These are phyloP conservation scores for Alternaria triticina DNA, from an alignment of 2,329 filamentous ascomycete species.

Conservation along the genomic window DNA sequence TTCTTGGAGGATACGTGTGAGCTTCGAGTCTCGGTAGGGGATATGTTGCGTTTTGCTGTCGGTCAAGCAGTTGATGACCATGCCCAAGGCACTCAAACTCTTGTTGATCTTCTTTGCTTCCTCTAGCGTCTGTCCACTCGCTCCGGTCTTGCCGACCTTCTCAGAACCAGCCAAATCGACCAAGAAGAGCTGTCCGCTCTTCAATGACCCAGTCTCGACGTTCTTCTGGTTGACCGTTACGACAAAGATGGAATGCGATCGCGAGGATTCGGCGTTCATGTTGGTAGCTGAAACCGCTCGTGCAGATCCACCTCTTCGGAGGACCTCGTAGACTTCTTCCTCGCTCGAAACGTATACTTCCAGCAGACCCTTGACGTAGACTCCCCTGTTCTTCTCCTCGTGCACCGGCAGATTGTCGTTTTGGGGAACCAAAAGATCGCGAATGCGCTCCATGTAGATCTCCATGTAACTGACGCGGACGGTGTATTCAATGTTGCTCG, in stretches of 20 bases:
- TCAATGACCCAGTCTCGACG: constrained; percentile 91
- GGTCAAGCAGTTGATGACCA: constrained; percentile 98
- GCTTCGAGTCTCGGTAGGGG: constrained; percentile 96
- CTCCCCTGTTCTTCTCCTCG: constrained; percentile 93
- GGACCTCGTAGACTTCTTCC: constrained; percentile 94
- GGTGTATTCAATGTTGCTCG: constrained; percentile 96
- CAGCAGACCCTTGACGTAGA: constrained; percentile 93
- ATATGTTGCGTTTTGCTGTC: constrained; percentile 97
- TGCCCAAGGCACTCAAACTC: constrained; percentile 95
- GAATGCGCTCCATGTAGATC: constrained; percentile 99
- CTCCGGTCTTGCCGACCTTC: constrained; percentile 98
- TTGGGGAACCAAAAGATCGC: constrained; percentile 87
- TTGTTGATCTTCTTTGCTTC: constrained; percentile 99
- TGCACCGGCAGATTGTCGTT: constrained; percentile 98
- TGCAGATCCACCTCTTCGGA: constrained; percentile 88
- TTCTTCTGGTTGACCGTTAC: constrained; percentile 98
- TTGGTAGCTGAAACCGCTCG: constrained; percentile 95
- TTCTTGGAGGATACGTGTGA: constrained; percentile 96
- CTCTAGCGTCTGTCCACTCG: constrained; percentile 94
- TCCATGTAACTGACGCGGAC: constrained; percentile 99
- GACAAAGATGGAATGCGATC: constrained; percentile 97
- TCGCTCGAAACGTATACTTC: constrained; percentile 97
- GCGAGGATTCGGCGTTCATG: constrained; percentile 98
- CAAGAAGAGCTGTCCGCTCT: constrained; percentile 95
- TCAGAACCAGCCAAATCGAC: constrained; percentile 98